Percentiles rank a stretch among this genome's conserved stretches.
Conservation (phyloP, 2,329 filamentous ascomycete genomes). For the Lojkania enalia region DNA sequence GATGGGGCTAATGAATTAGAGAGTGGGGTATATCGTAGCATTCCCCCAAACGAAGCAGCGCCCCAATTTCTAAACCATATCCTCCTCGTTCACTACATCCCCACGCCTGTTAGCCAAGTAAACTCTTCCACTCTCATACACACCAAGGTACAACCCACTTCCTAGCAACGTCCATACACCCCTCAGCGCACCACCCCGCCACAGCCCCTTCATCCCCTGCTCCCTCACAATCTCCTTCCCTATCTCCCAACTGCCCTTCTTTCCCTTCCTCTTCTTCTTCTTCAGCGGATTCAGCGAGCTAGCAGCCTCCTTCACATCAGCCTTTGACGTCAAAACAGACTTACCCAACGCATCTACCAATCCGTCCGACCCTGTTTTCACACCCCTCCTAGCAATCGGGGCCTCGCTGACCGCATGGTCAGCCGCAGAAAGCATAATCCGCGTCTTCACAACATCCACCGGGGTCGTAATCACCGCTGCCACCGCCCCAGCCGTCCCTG, state of each 20-base stretch:
- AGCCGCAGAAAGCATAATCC: slow-evolving; percentile 72
- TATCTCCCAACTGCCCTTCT: slow-evolving; percentile 58
- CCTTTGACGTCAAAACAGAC: slow-evolving; percentile 33
- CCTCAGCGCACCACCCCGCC: slow-evolving; percentile 73
- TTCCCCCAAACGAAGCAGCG: too few relatives aligned
- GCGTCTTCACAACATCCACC: slow-evolving; percentile 85
- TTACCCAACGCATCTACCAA: slow-evolving; percentile 49
- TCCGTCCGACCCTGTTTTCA: slow-evolving; percentile 19
- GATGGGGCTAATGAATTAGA: too few relatives aligned
- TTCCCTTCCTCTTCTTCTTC: slow-evolving; percentile 30
- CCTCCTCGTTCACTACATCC: slow-evolving; percentile 43
- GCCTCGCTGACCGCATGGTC: slow-evolving; percentile 24
- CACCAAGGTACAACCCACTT: slow-evolving; percentile 80
- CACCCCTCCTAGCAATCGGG: slow-evolving; percentile 10
- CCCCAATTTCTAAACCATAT: too few relatives aligned
- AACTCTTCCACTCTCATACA: slow-evolving; percentile 77
- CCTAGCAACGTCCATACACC: slow-evolving; percentile 81
- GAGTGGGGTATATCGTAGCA: too few relatives aligned
- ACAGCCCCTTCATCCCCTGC: slow-evolving; percentile 72
- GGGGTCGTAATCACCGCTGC: slow-evolving; percentile 85
- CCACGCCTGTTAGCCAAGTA: slow-evolving; percentile 52
- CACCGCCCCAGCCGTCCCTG: slow-evolving; percentile 72
- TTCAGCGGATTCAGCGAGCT: slow-evolving; percentile 25
- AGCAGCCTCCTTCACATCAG: slow-evolving; percentile 37
- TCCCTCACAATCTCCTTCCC: slow-evolving; percentile 67